Percentiles rank a stretch among this genome's conserved stretches.
Evolutionary conservation across 176 grass and related monocot species (phyloP).

Genomic region (Elymus sibiricus): DNA sequence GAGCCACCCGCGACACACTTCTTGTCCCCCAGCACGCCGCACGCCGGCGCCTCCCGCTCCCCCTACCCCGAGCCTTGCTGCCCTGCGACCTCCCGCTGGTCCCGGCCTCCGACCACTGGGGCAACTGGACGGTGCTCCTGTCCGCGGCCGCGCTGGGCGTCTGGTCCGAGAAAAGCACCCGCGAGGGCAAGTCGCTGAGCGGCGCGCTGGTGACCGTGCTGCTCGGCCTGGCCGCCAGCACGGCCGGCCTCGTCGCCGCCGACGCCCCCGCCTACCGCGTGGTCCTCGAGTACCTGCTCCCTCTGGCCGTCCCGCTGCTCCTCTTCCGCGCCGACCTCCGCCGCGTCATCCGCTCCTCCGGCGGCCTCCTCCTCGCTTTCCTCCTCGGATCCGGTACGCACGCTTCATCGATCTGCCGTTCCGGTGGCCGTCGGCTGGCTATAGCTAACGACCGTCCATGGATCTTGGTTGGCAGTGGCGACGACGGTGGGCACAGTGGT

Average conservation of each 20-base stretch:
- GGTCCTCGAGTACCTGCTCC: slow-evolving; percentile 66
- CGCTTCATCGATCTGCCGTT: neutral
- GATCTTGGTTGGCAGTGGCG: slow-evolving; percentile 31
- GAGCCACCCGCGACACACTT: no score
- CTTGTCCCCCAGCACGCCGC: no score
- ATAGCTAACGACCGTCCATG: neutral
- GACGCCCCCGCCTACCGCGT: slow-evolving; percentile 58
- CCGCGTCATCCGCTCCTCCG: slow-evolving; percentile 54
- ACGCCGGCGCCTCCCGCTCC: no score
- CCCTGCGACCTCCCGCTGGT: no score
- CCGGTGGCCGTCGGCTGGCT: neutral
- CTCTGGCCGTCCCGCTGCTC: slow-evolving; percentile 62
- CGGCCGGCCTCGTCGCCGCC: slow-evolving; percentile 49
- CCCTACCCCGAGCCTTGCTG: no score
- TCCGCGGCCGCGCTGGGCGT: slow-evolving; percentile 53
- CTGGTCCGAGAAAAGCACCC: slow-evolving; percentile 50
- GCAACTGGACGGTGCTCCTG: slow-evolving; percentile 81
- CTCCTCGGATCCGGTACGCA: slow-evolving; percentile 60
- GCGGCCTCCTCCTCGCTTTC: slow-evolving; percentile 57
- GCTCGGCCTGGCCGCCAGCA: slow-evolving; percentile 60
- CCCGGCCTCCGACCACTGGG: slow-evolving; percentile 43
- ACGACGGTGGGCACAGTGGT: slow-evolving; percentile 63
- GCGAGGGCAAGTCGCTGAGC: slow-evolving; percentile 54
- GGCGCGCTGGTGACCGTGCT: slow-evolving; percentile 69
- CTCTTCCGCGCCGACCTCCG: slow-evolving; percentile 71